These are phyloP conservation scores for Trichoderma afroharzianum DNA, from an alignment of 2,329 filamentous ascomycete species.

Conservation along the genomic window DNA sequence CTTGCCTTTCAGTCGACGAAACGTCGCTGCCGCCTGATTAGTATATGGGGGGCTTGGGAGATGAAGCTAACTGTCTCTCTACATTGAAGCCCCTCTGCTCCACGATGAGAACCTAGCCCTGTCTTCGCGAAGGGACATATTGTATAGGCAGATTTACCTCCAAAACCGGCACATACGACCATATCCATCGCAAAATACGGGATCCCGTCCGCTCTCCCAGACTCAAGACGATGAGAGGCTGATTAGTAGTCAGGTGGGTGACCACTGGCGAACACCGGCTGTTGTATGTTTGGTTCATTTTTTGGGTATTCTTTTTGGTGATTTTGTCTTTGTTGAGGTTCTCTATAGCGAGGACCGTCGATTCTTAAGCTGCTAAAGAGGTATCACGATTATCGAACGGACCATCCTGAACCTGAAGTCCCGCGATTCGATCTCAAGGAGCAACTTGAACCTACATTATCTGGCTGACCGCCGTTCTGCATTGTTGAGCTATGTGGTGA, in stretches of 20 bases:
- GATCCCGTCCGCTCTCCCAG: neutral
- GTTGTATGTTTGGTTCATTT: neutral
- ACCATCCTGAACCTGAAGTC: neutral
- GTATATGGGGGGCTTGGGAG: neutral
- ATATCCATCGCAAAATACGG: neutral
- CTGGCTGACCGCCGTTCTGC: neutral
- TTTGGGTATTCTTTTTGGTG: neutral
- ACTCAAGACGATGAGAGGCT: neutral
- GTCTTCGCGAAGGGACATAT: neutral
- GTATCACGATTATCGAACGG: neutral
- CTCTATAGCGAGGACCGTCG: neutral
- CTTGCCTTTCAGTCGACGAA: neutral
- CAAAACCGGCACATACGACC: neutral
- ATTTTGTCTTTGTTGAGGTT: neutral
- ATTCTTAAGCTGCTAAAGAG: neutral
- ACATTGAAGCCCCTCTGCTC: neutral
- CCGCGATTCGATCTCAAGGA: neutral
- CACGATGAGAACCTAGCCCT: neutral
- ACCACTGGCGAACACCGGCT: neutral
- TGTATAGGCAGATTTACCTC: neutral
- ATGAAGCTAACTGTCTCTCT: neutral
- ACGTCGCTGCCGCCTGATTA: neutral
- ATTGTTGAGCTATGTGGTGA: neutral
- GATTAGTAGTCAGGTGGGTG: neutral
- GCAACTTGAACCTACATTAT: neutral